A percentile compares a stretch with the other conserved stretches of the same genome.
Evolutionary conservation across 1,284 basidiomycete genomes (phyloP).

Genomic region (Sanghuangporus baumii): DNA sequence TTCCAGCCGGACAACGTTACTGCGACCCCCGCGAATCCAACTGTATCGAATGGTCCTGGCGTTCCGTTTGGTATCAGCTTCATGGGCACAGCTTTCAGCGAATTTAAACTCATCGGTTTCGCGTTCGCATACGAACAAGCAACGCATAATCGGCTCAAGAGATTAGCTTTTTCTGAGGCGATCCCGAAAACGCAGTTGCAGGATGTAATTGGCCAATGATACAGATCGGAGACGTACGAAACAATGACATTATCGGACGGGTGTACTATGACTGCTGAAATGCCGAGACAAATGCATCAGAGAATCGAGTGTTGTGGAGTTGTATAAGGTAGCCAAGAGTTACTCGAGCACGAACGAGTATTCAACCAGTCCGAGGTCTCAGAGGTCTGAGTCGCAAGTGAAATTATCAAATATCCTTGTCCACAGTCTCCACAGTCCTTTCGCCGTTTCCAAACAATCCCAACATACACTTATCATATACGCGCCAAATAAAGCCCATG

Average conservation of each 20-base stretch:
- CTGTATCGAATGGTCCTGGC: slow-evolving; percentile 32
- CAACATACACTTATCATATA: slow-evolving; percentile 9
- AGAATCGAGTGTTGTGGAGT: neutral
- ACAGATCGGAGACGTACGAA: neutral
- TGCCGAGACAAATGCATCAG: neutral
- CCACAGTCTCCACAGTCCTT: neutral
- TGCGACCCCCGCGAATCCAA: slow-evolving; percentile 29
- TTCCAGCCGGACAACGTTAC: slow-evolving; percentile 34
- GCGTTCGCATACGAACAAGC: slow-evolving; percentile 54
- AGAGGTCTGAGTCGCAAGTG: too few relatives aligned
- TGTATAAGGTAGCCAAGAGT: too few relatives aligned
- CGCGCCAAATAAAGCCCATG: slow-evolving; percentile 2
- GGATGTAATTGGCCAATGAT: slow-evolving; percentile 30
- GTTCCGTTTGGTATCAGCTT: slow-evolving; percentile 47
- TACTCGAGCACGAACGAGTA: too few relatives aligned
- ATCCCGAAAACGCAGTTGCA: slow-evolving; percentile 45
- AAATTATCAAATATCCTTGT: neutral
- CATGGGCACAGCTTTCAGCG: slow-evolving; percentile 45
- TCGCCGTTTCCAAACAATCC: slow-evolving; percentile 14
- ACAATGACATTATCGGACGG: too few relatives aligned
- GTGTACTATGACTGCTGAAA: neutral
- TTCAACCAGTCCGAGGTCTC: too few relatives aligned
- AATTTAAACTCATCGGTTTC: slow-evolving; percentile 40
- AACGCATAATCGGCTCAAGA: slow-evolving; percentile 38
- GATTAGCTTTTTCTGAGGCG: slow-evolving; percentile 39